These are phyloP conservation scores for Peribolospora kevripleyi DNA, from an alignment of 768 basidiomycete genomes.

Conservation along the genomic window DNA sequence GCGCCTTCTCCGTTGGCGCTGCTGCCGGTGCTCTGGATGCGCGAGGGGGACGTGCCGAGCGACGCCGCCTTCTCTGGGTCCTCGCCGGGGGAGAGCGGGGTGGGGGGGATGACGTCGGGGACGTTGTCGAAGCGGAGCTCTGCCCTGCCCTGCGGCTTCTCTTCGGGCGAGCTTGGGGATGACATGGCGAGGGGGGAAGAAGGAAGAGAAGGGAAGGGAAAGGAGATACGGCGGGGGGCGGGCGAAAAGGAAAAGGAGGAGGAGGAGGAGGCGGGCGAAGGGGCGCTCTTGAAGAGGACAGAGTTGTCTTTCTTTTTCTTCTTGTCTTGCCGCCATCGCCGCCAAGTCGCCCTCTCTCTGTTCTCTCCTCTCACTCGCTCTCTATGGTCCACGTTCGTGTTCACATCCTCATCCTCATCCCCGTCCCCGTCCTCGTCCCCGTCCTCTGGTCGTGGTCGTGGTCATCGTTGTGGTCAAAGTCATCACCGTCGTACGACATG, in stretches of 20 bases:
- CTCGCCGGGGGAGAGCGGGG: neutral
- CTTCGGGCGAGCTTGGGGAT: neutral
- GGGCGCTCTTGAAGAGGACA: neutral
- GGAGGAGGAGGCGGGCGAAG: neutral
- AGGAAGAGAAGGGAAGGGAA: neutral
- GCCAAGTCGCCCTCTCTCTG: neutral
- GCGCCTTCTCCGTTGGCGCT: neutral
- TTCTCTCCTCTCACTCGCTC: neutral
- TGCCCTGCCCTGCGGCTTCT: neutral
- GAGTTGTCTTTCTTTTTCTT: too few relatives aligned
- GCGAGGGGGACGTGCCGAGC: slow-evolving; percentile 4
- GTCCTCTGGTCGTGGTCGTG: slow-evolving; percentile 5
- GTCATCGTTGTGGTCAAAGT: neutral
- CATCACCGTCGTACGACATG: neutral
- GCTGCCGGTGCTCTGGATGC: slow-evolving; percentile 2
- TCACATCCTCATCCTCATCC: slow-evolving; percentile 3
- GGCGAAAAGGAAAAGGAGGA: neutral
- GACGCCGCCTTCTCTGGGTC: slow-evolving; percentile 5
- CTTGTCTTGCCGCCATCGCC: neutral
- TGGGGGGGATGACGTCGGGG: neutral
- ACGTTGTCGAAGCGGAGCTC: slow-evolving; percentile 2
- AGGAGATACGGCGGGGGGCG: neutral
- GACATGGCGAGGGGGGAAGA: neutral
- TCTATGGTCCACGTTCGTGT: neutral
- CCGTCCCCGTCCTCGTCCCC: slow-evolving; percentile 7